Evolutionary conservation across 1,139 yeast genomes (phyloP).

Genomic region (Blastobotrys apis): DNA sequence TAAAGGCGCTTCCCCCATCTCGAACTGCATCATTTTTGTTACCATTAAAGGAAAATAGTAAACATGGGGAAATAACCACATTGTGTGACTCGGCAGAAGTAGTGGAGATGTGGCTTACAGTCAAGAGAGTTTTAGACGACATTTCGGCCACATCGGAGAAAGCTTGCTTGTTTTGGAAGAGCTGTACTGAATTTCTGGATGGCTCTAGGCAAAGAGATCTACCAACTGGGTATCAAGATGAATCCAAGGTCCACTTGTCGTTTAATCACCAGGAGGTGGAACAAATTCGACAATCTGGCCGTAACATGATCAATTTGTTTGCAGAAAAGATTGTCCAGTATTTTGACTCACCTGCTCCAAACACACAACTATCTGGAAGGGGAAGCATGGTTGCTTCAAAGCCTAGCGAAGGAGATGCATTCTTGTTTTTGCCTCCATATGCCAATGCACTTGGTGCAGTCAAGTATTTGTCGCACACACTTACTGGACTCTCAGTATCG

Average conservation of each 20-base stretch:
- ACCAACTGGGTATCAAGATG: constrained; percentile 43
- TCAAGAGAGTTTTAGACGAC: constrained; percentile 45
- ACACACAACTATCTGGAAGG: background rate
- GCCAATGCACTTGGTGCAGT: constrained; percentile 57
- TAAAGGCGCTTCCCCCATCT: constrained; percentile 29
- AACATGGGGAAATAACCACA: constrained; percentile 16
- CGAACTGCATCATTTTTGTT: constrained; percentile 22
- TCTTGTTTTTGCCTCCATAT: constrained; percentile 57
- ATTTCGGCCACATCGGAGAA: constrained; percentile 33
- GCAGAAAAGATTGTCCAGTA: constrained; percentile 30
- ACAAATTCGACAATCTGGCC: constrained; percentile 28
- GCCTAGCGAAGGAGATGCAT: constrained; percentile 28
- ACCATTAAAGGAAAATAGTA: constrained; percentile 16
- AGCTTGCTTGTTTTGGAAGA: constrained; percentile 46
- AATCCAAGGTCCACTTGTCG: constrained; percentile 34
- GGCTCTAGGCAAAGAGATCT: constrained; percentile 43
- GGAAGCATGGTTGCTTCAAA: background rate
- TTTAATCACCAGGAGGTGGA: constrained; percentile 30
- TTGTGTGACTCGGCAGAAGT: constrained; percentile 45
- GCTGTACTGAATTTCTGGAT: constrained; percentile 43
- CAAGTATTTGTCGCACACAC: constrained; percentile 44
- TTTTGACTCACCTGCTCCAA: constrained; percentile 20
- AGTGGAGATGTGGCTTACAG: constrained; percentile 51
- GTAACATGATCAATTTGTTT: constrained; percentile 27
- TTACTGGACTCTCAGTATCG: constrained; percentile 38